Evolutionary conservation across 2,329 filamentous ascomycete genomes (phyloP), one percentile per base, ranked within the genome.

Genomic region (Paraphoma chrysanthemicola): DNA sequence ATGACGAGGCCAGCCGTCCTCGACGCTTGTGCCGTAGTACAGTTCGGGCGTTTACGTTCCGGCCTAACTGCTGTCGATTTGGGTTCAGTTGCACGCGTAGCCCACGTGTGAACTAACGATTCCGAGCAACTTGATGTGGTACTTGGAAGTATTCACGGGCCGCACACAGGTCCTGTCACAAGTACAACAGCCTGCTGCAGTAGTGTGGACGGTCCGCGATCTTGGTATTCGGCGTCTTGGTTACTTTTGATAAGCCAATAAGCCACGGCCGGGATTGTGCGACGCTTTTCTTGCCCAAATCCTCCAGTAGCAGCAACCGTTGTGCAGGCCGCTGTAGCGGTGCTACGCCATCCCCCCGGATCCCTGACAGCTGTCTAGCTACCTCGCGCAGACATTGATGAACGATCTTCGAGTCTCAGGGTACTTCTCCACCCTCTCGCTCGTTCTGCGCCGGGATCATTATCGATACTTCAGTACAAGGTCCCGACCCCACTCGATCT

Each of bases 41-140:
- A 48, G 64, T 58, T 23, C 41, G 18, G 29, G 44, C 31, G 53
- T 57, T 52, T 53, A 59, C 64, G 54, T 59, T 64, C 50, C 39
- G 62, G 57, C 29, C 51, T 53, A 53, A 47, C 23, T 45, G 57
- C 53, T 58, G 56, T 61, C 49, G 42, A 51, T 57, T 53, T 60
- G 53, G 54, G 51, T 57, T 56, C 45, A 52, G 18, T 48, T 58
- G 63, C 59, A 58, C 61, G 61, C 62, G 62, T 54, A 50, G 44
- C 51, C 65, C 71, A 73, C 71, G 69, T 72, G 69, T 67, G 53
- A 54, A 53, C 51, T 59, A 62, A 67, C 63, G 62, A 51, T 56
- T 54, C 54, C 36, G 59, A 47, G 54, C 47, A 50, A 30, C 14
- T 36, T 56, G 48, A 42, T 57, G 53, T 46, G 42, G 31, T 33